Evolutionary conservation across 2,329 filamentous ascomycete species (phyloP), one percentile per base, ranked within the genome.

Genomic region (Colletotrichum sp.): DNA sequence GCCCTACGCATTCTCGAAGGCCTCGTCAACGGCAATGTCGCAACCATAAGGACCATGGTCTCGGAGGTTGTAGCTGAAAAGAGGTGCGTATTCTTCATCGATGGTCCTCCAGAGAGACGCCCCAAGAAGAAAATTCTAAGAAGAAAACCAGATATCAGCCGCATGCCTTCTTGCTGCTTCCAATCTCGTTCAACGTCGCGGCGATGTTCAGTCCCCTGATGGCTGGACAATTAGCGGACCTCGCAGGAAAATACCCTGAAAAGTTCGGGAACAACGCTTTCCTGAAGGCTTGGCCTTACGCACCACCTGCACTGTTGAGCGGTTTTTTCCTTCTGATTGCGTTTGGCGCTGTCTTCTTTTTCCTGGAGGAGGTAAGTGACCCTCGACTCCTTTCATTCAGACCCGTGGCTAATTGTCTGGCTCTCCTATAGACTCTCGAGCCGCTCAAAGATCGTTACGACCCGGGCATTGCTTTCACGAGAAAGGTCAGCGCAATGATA

Each of bases 51-150:
- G 2, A 74, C 71, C 3, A 65, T 74, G 66, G 71, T 74, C 13
- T 74, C 71, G 6, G 71, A 74, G 28, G 71, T 74, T 10, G 71
- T 74, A 4, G 59, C 28, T 6, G 59, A 71, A 12, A 74, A 74
- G 26, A 26, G 44, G 66, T 65, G 5, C 22, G 52, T 62, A 4
- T 2, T 28, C 22, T 15, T 34, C 59, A 2, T 24, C 1, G 3
- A 26, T 9, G 7, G 5, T 39, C 0, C 18, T 36, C 3, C 1
- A 24, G 1, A 9, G 9, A 13, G 1, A 52, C 44, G n/a, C 7
- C 12, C 10, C 18, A 48, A 52, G n/a, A 4, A 8, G n/a, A 13
- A 22, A 22, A 3, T 39, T 12, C 52, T 68, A 24, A 60, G 0
- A 10, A 7, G 8, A 13, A 10, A 48, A 32, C 0, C 5, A 70